These are phyloP conservation scores for Moringa oleifera DNA, from an alignment of 345 rosid species.

Conservation along the genomic window DNA sequence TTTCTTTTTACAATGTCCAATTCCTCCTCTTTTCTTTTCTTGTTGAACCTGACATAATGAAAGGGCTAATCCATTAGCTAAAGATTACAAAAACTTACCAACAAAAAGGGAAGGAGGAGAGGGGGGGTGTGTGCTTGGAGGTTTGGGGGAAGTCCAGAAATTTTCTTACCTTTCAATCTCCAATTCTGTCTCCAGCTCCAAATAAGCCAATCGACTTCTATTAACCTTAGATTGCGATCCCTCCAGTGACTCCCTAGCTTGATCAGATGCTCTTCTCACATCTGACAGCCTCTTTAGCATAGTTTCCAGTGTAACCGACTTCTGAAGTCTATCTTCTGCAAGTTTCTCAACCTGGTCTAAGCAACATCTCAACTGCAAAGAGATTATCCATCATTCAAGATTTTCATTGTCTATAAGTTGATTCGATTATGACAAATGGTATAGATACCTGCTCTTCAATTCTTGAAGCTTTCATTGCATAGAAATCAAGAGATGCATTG, in stretches of 20 bases:
- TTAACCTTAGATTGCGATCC: constrained; percentile 60
- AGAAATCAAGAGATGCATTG: constrained; percentile 56
- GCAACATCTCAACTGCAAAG: constrained; percentile 65
- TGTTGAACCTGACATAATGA: constrained; percentile 48
- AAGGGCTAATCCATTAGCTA: constrained; percentile 8
- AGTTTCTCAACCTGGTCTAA: constrained; percentile 69
- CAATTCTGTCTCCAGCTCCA: constrained; percentile 53
- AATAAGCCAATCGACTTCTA: constrained; percentile 40
- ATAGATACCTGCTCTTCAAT: constrained; percentile 85
- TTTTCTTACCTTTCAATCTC: constrained; percentile 70
- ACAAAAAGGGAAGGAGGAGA: background rate
- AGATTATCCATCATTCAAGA: constrained; percentile 11
- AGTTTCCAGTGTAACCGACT: constrained; percentile 41
- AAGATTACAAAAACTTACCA: background rate
- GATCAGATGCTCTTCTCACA: constrained; percentile 49
- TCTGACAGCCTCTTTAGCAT: constrained; percentile 61
- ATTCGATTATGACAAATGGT: background rate
- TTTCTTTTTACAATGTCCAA: constrained; percentile 61
- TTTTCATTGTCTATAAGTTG: background rate
- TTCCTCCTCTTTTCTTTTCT: constrained; percentile 80
- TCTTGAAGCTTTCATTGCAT: constrained; percentile 55
- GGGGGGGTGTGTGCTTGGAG: no score
- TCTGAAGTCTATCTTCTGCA: constrained; percentile 57
- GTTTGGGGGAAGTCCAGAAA: background rate
- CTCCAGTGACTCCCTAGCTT: constrained; percentile 59